phyloP scores from a whole-genome alignment of 805 yeast genomes.

The Hyphopichia homilentoma region DNA sequence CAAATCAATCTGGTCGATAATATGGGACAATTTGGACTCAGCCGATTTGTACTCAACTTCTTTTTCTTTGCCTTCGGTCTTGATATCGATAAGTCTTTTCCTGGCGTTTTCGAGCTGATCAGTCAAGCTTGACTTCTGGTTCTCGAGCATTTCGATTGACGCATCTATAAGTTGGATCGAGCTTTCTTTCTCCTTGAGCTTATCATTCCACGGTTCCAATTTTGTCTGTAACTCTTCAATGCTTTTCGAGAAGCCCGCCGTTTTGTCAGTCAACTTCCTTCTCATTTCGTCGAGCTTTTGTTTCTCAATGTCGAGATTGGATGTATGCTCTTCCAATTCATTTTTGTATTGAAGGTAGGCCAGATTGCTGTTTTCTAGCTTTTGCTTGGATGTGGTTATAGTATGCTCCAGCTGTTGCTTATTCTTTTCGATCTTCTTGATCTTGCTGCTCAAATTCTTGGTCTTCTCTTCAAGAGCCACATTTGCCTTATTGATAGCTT shows the following conservation, averaged over 20 bases:
- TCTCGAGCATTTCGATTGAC: constrained; percentile 56
- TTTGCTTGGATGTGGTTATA: constrained; percentile 41
- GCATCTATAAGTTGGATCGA: constrained; percentile 63
- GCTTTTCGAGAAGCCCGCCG: constrained; percentile 61
- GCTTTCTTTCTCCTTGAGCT: constrained; percentile 59
- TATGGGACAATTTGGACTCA: constrained; percentile 46
- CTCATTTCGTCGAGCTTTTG: constrained; percentile 59
- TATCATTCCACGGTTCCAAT: constrained; percentile 80
- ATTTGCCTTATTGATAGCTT: constrained; percentile 41
- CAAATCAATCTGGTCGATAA: constrained; percentile 48
- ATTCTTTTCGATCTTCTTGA: constrained; percentile 55
- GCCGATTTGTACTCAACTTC: constrained; percentile 44
- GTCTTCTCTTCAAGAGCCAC: constrained; percentile 74
- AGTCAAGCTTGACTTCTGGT: constrained; percentile 40
- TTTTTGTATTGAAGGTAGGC: constrained; percentile 41
- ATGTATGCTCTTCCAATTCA: constrained; percentile 45
- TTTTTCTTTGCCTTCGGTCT: constrained; percentile 46
- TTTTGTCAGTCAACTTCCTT: constrained; percentile 65
- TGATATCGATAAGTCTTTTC: constrained; percentile 41
- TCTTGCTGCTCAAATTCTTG: constrained; percentile 59
- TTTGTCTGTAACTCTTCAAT: constrained; percentile 61
- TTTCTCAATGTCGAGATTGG: constrained; percentile 50
- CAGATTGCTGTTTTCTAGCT: constrained; percentile 41
- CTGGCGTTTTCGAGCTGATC: constrained; percentile 44
- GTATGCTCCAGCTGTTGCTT: constrained; percentile 46